Base-by-base conservation (phyloP, 352 stramenopile genomes). In the Elongisporangium anandrum region DNA sequence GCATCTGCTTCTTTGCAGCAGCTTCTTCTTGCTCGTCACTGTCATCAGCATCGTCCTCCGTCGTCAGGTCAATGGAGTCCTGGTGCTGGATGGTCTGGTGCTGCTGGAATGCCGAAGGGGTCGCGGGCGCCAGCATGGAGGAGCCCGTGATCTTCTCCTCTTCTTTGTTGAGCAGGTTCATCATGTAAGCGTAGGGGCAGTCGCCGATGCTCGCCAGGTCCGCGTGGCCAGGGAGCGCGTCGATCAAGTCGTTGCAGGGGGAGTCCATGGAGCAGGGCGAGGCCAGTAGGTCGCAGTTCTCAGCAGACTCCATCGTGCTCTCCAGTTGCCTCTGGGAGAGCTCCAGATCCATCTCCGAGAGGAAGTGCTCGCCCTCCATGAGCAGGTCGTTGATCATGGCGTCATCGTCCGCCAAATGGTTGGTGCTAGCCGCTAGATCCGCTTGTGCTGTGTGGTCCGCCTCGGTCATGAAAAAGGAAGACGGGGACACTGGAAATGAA, bases 281-380 rank as follows among this genome's bases (percentile, higher is more conserved):
- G 50, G 77, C 66, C 56, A 85, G 65, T 53, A 77, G 56, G 52
- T 86, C 77, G 23, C 69, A 53, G 59, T 81, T 74, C 4, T 59
- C 19, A 60, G 47, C n/a, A 41, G 38, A 20, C 60, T 72, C 57
- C 61, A 69, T 61, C 41, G 34, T 60, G 61, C 54, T 61, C 57
- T 10, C 50, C 47, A 47, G 55, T 21, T 57, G 16, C 54, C 26
- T 54, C 20, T 52, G 60, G 19, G 45, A 23, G 8, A 48, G 39
- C 54, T 54, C 49, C 48, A 55, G 38, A 21, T 66, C 51, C 21
- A 47, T 49, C 59, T 59, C 61, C 47, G 63, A 55, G 23, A 88
- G 52, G 57, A 88, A 81, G n/a, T 81, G 68, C 52, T 88, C 80
- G 26, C 70, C 66, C 58, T 84, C 73, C 60, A 87, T 64, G 57